Evolutionary conservation across 257 asterid species (phyloP).

Genomic region (Lycium ferocissimum): DNA sequence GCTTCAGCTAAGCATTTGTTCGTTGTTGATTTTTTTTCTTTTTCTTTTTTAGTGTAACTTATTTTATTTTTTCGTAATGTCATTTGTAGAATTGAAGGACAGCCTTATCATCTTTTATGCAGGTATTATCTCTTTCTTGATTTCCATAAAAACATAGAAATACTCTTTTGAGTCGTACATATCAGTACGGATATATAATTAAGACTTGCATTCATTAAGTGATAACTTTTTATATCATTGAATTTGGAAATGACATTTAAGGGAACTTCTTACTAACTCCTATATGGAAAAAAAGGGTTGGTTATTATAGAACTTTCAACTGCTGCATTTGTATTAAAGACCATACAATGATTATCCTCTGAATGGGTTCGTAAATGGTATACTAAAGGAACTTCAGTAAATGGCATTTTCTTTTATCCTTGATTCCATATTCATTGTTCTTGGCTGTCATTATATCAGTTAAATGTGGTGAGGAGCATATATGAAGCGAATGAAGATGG

Average conservation of each 20-base stretch:
- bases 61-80: neutral
- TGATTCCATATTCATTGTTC: neutral
- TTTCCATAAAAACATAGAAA: slow-evolving; percentile 19
- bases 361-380: neutral
- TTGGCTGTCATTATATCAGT: neutral
- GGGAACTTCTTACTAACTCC: neutral
- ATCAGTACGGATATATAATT: neutral
- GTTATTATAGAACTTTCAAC: neutral
- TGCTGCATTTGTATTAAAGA: neutral
- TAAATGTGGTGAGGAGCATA: neutral
- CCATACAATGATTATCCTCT: neutral
- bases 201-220: neutral
- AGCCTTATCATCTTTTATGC: slow-evolving; percentile 69
- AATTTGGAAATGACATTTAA: neutral
- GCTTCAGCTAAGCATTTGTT: slow-evolving; percentile 30
- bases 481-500: neutral
- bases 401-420: neutral
- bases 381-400: slow-evolving; percentile 18
- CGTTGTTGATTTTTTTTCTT: neutral
- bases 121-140: slow-evolving; percentile 52
- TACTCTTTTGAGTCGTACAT: neutral
- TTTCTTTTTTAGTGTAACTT: neutral
- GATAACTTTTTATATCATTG: neutral
- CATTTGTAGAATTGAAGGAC: slow-evolving; percentile 64
- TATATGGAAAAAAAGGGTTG: neutral